Evolutionary conservation across 192 early-diverging fungal species (phyloP), one percentile per base, ranked within the genome.

Genomic region (Backusella sp.): DNA sequence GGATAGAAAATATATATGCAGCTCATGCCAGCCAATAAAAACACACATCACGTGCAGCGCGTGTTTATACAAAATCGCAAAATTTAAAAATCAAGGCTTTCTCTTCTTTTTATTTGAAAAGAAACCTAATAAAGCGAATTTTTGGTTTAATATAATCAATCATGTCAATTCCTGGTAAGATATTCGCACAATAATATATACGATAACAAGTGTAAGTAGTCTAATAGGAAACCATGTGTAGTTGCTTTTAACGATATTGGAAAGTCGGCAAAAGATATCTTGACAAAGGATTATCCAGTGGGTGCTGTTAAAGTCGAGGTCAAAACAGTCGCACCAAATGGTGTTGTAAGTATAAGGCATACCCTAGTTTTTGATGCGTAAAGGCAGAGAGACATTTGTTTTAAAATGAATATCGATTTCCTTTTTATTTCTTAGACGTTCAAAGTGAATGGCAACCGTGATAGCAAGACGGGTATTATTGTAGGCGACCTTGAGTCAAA

Each of bases 401-500:
- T 53, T 67, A 30, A 67, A n/a, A 8, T 32, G 44, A 28, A 34
- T 53, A 19, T 65, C 23, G 59, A 23, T 21, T 3, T 11, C 37
- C 37, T 32, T n/a, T n/a, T n/a, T 52, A 36, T 68, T 59, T 49
- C 8, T 44, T 81, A 96, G 95, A 93, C 92, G 73, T 99, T 99
- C 90, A 98, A 95, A 76, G 96, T 99, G 72, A 90, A 90, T 82
- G 98, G 97, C 73, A 83, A 87, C 72, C 95, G 96, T 86, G 96
- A 99, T 87, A 91, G 92, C 88, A 99, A 99, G 92, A 90, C 92
- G 73, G 96, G 96, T 53, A 88, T 85, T 81, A 98, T 99, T 80
- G 89, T 92, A 79, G 94, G 94, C 85, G 97, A 99, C 81, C 88
- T 99, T 83, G 97, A 98, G 92, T 94, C 94, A 86, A 99, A 99